phyloP scores from a whole-genome alignment of 495 filamentous ascomycete species.

The Margaritispora aquatica region DNA sequence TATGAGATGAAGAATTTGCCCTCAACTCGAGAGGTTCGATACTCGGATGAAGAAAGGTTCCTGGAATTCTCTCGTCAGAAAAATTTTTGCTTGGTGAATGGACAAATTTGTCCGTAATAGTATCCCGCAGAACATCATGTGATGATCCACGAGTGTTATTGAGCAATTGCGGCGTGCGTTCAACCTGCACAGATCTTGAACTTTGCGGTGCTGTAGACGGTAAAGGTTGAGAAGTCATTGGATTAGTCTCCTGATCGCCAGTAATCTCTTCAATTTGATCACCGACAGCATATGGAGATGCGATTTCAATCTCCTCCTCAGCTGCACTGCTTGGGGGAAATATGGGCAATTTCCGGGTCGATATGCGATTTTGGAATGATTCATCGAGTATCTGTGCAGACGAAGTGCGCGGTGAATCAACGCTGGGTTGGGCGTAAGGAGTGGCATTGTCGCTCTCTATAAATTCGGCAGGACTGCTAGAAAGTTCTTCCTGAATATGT shows the following conservation, averaged over 20 bases:
- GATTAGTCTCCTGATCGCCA: conserved; percentile 5
- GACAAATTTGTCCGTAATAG: background rate
- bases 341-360: background rate
- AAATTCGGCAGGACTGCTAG: too few relatives aligned
- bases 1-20: too few relatives aligned
- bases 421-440: too few relatives aligned
- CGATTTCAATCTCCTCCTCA: conserved; percentile 49
- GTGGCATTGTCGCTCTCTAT: too few relatives aligned
- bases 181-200: conserved; percentile 12
- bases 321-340: conserved; percentile 31
- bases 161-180: conserved; percentile 12
- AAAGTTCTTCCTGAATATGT: too few relatives aligned
- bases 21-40: too few relatives aligned
- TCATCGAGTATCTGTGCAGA: too few relatives aligned
- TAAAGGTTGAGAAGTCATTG: conserved; percentile 6
- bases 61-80: conserved; percentile 20
- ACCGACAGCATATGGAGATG: conserved; percentile 42
- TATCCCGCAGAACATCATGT: background rate
- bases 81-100: background rate
- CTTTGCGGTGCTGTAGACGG: conserved; percentile 12
- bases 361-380: background rate
- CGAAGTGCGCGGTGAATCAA: too few relatives aligned
- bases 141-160: background rate
- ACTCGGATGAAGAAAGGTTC: too few relatives aligned
- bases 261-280: conserved; percentile 23